Evolutionary conservation across 306 rosid species (phyloP), one percentile per base, ranked within the genome.

Genomic region (Medicago arabica): DNA sequence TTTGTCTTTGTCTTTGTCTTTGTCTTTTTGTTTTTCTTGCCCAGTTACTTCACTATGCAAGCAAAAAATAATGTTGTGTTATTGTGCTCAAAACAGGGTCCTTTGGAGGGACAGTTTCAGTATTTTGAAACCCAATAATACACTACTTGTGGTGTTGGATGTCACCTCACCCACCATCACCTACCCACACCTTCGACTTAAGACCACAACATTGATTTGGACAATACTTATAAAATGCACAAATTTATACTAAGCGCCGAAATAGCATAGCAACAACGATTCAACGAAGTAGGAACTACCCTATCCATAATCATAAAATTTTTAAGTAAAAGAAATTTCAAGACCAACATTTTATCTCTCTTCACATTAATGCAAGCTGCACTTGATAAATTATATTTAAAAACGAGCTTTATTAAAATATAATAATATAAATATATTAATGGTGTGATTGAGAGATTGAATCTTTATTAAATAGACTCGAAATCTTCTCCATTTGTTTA

Each of bases 101-200:
- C 68, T 63, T 54, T 81, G 75, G 64, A 84, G 67, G 64, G 69
- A 69, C 73, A 78, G 46, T 76, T 86, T 82, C 78, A 64, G 82
- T 50, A 18, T 69, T 66, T 78, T 70, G 44, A 47, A 69, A 62
- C 73, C 82, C 66, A 21, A 58, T 58, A 75, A 69, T 81, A 81
- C 81, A 81, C 85, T 72, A 80, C 80, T 76, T 49, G 75, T 38
- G 53, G 28, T 76, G 72, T 73, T 80, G 82, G 76, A 72, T 76
- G 90, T 86, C 86, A 74, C 80, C 82, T 86, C 90, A 80, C 46
- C 57, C 18, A 67, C 61, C 61, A 55, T 55, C 78, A 77, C 72
- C 14, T 61, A 74, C 73, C 61, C 68, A 25, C 67, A 9, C 34
- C 34, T 9, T 55, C 13, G 8, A 53, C 62, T 69, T 69, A 62